phyloP scores from a whole-genome alignment of 257 asterid species.

The Eustoma russellianum region DNA sequence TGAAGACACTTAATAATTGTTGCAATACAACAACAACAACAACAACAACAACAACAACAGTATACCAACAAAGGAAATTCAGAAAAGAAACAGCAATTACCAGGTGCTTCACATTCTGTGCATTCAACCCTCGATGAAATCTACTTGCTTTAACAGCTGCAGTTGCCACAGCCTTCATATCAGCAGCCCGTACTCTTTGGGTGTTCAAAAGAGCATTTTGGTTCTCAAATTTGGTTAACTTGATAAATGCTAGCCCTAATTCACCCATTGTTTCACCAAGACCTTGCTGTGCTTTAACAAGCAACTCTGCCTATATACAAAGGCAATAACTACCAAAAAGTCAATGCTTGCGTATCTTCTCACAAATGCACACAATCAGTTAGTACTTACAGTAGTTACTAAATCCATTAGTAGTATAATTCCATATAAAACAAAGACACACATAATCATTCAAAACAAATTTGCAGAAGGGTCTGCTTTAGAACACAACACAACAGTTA shows the following conservation, averaged over 20 bases:
- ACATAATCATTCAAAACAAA: too few species aligned
- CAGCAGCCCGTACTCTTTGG: slow-evolving; percentile 71
- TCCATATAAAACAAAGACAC: too few species aligned
- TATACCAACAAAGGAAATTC: slow-evolving; percentile 1
- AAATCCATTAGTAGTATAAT: too few species aligned
- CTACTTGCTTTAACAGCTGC: slow-evolving; percentile 90
- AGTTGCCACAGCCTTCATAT: slow-evolving; percentile 74
- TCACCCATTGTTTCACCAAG: slow-evolving; percentile 93
- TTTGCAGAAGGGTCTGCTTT: too few species aligned
- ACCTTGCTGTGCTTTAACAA: slow-evolving; percentile 83
- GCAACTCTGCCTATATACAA: slow-evolving; percentile 61
- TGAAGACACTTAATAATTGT: neutral
- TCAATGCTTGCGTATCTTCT: too few species aligned
- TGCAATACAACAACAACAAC: neutral
- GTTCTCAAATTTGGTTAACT: slow-evolving; percentile 79
- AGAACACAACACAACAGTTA: too few species aligned
- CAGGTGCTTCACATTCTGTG: slow-evolving; percentile 67
- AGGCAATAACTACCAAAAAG: neutral
- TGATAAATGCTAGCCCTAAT: slow-evolving; percentile 73
- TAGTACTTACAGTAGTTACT: too few species aligned
- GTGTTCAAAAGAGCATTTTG: slow-evolving; percentile 51
- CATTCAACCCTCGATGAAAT: slow-evolving; percentile 66
- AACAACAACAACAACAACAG: too few species aligned
- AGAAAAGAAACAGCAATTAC: slow-evolving; percentile 33
- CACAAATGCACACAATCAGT: too few species aligned